Percentiles rank a stretch among this genome's conserved stretches.
These are phyloP conservation scores for Forsythia suspensa DNA, from an alignment of 257 asterid genomes.

Conservation along the genomic window DNA sequence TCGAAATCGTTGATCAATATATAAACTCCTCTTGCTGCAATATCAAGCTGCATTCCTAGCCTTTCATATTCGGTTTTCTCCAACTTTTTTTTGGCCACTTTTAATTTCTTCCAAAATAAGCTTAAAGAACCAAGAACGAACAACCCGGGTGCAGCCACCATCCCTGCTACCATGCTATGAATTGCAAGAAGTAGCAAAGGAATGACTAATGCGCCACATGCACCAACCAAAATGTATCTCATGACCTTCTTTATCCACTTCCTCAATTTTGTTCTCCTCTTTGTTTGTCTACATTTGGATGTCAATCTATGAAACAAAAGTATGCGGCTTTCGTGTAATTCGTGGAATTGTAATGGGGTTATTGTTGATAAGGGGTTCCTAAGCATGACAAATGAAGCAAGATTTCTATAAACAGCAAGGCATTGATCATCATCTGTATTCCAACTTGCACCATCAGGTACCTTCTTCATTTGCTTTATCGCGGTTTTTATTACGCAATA, in stretches of 20 bases:
- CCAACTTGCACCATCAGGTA: slow-evolving; percentile 28
- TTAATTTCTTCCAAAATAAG: slow-evolving; percentile 23
- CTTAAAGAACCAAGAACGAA: slow-evolving; percentile 20
- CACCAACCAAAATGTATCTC: slow-evolving; percentile 28
- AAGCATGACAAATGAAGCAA: slow-evolving; percentile 38
- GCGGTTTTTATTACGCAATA: slow-evolving; percentile 29
- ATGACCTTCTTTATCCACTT: slow-evolving; percentile 33
- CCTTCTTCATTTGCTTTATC: slow-evolving; percentile 21
- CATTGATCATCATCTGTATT: slow-evolving; percentile 21
- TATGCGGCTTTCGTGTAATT: slow-evolving; percentile 37
- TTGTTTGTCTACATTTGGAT: slow-evolving; percentile 34
- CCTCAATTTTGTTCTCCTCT: slow-evolving; percentile 34
- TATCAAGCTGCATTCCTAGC: slow-evolving; percentile 47
- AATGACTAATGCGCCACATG: slow-evolving; percentile 31
- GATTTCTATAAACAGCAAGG: slow-evolving; percentile 24
- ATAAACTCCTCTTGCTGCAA: slow-evolving; percentile 67
- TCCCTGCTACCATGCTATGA: slow-evolving; percentile 34
- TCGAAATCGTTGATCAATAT: slow-evolving; percentile 63
- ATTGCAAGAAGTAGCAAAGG: slow-evolving; percentile 31
- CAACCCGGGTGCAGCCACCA: slow-evolving; percentile 32
- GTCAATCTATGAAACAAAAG: slow-evolving; percentile 42
- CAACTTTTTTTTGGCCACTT: neutral
- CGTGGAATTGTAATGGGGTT: slow-evolving; percentile 38
- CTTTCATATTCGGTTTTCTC: slow-evolving; percentile 21
- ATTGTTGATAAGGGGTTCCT: slow-evolving; percentile 48